phyloP scores from a whole-genome alignment of 257 asterid species.

The Mentha longifolia region DNA sequence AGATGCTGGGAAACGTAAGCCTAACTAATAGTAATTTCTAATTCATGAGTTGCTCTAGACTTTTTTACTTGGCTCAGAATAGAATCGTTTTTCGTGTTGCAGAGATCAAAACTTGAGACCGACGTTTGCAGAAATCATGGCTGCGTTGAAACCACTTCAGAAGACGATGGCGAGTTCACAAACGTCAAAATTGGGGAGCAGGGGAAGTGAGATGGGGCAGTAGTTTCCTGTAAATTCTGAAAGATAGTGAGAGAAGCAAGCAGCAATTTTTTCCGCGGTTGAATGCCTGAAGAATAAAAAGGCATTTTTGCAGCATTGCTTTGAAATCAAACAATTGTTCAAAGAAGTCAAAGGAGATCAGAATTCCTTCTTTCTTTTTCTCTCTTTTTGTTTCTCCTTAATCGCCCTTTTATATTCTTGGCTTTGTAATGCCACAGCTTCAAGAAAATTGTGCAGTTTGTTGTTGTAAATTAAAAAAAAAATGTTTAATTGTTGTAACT shows the following conservation, averaged over 20 bases:
- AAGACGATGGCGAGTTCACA: slow-evolving; percentile 69
- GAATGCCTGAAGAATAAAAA: slow-evolving; percentile 30
- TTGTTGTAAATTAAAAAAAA: slow-evolving; percentile 49
- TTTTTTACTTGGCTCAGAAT: neutral
- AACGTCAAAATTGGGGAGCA: slow-evolving; percentile 47
- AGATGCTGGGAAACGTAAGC: slow-evolving; percentile 97
- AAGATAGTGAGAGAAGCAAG: slow-evolving; percentile 39
- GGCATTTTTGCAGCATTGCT: slow-evolving; percentile 33
- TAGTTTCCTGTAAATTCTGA: slow-evolving; percentile 45
- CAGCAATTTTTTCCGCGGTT: slow-evolving; percentile 12
- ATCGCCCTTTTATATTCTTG: slow-evolving; percentile 38
- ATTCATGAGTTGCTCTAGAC: too few relatives aligned
- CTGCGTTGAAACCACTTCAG: slow-evolving; percentile 82
- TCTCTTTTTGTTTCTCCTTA: neutral
- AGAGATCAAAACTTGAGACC: slow-evolving; percentile 90
- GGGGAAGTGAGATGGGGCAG: slow-evolving; percentile 53
- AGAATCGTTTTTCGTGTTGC: slow-evolving; percentile 17
- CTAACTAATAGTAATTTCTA: neutral
- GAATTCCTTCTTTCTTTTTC: slow-evolving; percentile 22
- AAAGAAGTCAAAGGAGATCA: slow-evolving; percentile 28
- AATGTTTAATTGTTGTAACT: slow-evolving; percentile 44
- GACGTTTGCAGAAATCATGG: slow-evolving; percentile 88
- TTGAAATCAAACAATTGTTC: slow-evolving; percentile 11
- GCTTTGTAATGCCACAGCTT: slow-evolving; percentile 45
- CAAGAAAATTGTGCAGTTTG: slow-evolving; percentile 54